A percentile compares a stretch with the other conserved stretches of the same genome.
These are phyloP conservation scores for Butyriboletus loyo DNA, from an alignment of 768 basidiomycete species.

Conservation along the genomic window DNA sequence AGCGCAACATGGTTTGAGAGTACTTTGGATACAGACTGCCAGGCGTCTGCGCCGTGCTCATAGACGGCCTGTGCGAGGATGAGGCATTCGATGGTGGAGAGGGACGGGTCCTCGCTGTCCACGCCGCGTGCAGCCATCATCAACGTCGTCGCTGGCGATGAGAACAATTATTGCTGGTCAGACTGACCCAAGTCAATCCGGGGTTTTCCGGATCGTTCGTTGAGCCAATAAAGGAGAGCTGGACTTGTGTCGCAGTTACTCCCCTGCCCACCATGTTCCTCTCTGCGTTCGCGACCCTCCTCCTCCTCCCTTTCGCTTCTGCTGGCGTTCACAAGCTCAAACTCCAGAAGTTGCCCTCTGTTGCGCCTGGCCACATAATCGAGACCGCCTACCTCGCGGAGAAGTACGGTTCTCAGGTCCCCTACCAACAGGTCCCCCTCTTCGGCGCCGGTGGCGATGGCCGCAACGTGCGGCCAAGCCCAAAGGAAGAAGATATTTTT, in stretches of 20 bases:
- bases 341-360: conserved; percentile 76
- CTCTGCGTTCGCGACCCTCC: conserved; percentile 36
- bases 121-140: conserved; percentile 7
- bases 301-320: conserved; percentile 46
- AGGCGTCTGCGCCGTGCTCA: conserved; percentile 69
- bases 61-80: conserved; percentile 85
- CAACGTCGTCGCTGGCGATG: conserved; percentile 8
- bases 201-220: conserved; percentile 13
- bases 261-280: conserved; percentile 41
- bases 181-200: conserved; percentile 18
- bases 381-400: conserved; percentile 86
- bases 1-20: conserved; percentile 72
- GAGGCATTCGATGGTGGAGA: conserved; percentile 61
- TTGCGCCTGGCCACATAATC: conserved; percentile 57
- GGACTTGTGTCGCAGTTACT: conserved; percentile 3
- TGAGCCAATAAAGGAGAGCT: conserved; percentile 24
- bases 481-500: conserved; percentile 58
- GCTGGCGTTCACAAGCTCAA: conserved; percentile 79
- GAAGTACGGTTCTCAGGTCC: conserved; percentile 71
- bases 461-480: conserved; percentile 50
- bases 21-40: conserved; percentile 63
- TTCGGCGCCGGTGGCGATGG: conserved; percentile 74
- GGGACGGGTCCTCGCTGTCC: conserved; percentile 11
- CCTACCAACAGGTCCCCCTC: conserved; percentile 55
- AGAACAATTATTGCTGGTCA: neutral